Base-by-base conservation (phyloP, 352 stramenopile genomes). In the Globisporangium cystogenes region DNA sequence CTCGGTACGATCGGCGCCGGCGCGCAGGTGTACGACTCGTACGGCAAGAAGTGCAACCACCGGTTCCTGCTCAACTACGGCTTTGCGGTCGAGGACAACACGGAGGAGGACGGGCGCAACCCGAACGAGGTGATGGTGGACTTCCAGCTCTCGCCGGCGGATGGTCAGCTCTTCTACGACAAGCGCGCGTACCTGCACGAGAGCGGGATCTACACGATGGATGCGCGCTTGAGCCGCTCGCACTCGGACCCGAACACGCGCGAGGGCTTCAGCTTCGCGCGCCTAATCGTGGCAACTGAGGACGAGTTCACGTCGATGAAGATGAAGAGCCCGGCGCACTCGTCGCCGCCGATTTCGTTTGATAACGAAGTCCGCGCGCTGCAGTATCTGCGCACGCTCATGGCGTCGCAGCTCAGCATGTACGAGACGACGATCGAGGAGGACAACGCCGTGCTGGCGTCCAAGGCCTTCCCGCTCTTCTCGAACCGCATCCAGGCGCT, bases 1-100 rank as follows among this genome's bases (percentile, higher is more conserved):
- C 74, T 96, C 10, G 78, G 75, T 26, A 86, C 81, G 18, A 91
- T 93, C 56, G 70, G 70, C 33, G 57, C 69, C 0, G 86, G 88
- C 12, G 75, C 87, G 27, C 96, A 99, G 69, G 96, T 99, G 8
- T 99, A 99, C 69, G 97, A 99, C 72, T 98, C 86, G 46, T 99
- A 99, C 70, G 97, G 97, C 26, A 98, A 99, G 76, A 99, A 99
- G 73, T 99, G 97, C 77, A 99, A 99, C 79, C 96, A 99, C 72
- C 87, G 85, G 10, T 99, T 99, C 70, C 76, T 99, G 37, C 80
- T 99, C 42, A 99, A 99, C 76, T 99, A 99, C 68, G 97, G 97
- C 41, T 99, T 99, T 71, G 94, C 96, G 15, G 96, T 99, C 6
- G 96, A 99, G 70, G 86, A 98, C 67, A 99, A 99, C 70, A 94